These are phyloP conservation scores for Backusella parvicylindrica DNA, from an alignment of 192 early-diverging fungal species.

Conservation along the genomic window DNA sequence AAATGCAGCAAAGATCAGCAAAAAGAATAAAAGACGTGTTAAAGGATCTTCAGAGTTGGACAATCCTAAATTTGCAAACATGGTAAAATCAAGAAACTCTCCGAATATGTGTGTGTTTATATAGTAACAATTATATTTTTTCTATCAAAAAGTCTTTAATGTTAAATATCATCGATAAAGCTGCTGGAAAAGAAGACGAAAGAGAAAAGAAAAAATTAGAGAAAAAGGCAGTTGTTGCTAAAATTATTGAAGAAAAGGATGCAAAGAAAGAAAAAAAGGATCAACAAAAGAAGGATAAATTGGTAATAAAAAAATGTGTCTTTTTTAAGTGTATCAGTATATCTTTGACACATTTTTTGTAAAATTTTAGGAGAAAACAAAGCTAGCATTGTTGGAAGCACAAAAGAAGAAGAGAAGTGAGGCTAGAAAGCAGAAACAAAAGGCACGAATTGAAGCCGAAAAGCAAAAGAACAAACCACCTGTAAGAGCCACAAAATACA, in stretches of 20 bases:
- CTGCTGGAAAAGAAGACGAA: conserved; percentile 3
- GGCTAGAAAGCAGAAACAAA: conserved; percentile 3
- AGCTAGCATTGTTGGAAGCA: neutral
- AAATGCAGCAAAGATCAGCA: neutral
- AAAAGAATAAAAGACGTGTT: conserved; percentile 6
- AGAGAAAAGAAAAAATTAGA: neutral
- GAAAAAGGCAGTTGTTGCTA: conserved; percentile 2
- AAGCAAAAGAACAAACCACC: neutral
- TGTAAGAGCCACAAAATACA: neutral
- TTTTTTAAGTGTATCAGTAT: neutral
- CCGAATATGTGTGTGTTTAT: too few species aligned
- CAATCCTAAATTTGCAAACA: conserved; percentile 8
- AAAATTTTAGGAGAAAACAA: neutral
- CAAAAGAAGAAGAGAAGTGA: conserved; percentile 4
- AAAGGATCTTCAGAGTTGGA: conserved; percentile 10
- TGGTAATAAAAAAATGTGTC: neutral
- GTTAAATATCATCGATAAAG: neutral
- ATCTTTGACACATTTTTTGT: neutral
- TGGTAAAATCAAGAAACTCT: neutral
- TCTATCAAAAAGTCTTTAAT: conserved; percentile 2
- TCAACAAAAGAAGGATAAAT: neutral
- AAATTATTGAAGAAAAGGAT: conserved; percentile 6
- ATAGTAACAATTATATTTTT: neutral
- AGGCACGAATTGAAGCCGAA: neutral
- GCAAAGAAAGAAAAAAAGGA: neutral